Evolutionary conservation across 352 stramenopile genomes (phyloP).

Genomic region (Pythium aphanidermatum): DNA sequence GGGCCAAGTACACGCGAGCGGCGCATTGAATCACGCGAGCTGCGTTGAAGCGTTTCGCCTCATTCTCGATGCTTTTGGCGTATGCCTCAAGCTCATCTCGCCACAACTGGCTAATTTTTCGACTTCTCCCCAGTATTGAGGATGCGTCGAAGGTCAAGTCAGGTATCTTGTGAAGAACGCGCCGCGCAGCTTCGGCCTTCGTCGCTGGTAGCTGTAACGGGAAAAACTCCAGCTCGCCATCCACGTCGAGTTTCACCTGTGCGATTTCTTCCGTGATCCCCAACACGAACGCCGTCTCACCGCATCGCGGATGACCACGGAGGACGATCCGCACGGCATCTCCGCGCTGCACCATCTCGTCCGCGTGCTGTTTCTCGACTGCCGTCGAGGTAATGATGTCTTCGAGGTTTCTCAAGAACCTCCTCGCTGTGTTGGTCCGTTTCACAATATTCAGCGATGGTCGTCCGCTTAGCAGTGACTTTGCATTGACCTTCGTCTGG

Average conservation of each 20-base stretch:
- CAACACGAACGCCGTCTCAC: conserved; percentile 71
- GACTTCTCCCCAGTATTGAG: conserved; percentile 26
- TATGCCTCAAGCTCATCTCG: conserved; percentile 52
- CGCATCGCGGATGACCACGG: conserved; percentile 62
- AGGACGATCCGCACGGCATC: conserved; percentile 74
- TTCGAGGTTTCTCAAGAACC: conserved; percentile 56
- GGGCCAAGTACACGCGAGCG: conserved; percentile 55
- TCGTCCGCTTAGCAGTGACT: conserved; percentile 5
- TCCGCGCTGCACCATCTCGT: conserved; percentile 31
- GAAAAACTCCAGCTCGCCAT: conserved; percentile 76
- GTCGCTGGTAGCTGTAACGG: conserved; percentile 51
- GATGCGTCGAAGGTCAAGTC: conserved; percentile 57
- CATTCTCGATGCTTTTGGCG: conserved; percentile 45
- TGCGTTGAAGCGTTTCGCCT: conserved; percentile 64
- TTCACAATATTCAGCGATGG: conserved; percentile 21
- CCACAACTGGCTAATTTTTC: conserved; percentile 44
- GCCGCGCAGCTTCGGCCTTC: conserved; percentile 45
- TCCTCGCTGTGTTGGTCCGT: conserved; percentile 42
- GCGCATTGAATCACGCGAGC: conserved; percentile 72
- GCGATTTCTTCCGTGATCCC: conserved; percentile 52
- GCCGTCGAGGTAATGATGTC: conserved; percentile 36
- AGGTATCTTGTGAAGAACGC: conserved; percentile 51
- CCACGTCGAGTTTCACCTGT: conserved; percentile 78
- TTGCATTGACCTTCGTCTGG: too few species aligned
- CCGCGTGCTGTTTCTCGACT: conserved; percentile 31